Percentiles rank a stretch among this genome's conserved stretches.
phyloP scores from a whole-genome alignment of 2,329 filamentous ascomycete species.

The Sordariomycetes sp. region DNA sequence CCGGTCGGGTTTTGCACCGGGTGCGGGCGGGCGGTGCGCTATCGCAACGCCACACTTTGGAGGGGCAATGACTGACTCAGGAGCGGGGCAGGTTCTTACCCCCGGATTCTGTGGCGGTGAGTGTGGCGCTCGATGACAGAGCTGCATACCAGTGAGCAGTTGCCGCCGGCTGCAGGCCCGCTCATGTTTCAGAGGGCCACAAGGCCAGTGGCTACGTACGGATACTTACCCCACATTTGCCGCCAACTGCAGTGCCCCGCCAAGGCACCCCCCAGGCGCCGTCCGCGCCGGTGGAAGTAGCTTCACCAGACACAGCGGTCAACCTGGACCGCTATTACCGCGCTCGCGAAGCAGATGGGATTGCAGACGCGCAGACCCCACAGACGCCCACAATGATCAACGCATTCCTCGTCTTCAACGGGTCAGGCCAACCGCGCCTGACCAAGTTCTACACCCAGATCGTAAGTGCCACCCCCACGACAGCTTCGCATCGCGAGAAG shows the following conservation, averaged over 20 bases:
- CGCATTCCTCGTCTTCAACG: slow-evolving; percentile 97
- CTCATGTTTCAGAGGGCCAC: too few relatives aligned
- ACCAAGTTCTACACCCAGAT: slow-evolving; percentile 99
- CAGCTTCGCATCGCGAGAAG: slow-evolving; percentile 1
- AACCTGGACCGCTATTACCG: neutral
- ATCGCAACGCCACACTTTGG: slow-evolving; percentile 2
- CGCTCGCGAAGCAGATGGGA: neutral
- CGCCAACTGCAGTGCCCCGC: neutral
- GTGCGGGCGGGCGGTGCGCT: neutral
- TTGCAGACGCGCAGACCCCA: neutral
- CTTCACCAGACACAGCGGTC: neutral
- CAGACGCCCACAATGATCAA: slow-evolving; percentile 67
- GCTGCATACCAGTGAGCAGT: too few relatives aligned
- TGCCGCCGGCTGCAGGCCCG: too few relatives aligned
- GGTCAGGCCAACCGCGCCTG: slow-evolving; percentile 87
- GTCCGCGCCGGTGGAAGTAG: neutral
- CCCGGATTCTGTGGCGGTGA: neutral
- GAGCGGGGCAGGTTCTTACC: neutral
- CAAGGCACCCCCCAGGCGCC: neutral
- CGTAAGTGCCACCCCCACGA: slow-evolving; percentile 27
- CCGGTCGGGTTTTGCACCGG: neutral
- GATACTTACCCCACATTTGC: neutral
- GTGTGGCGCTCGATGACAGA: neutral
- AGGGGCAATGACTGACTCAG: neutral
- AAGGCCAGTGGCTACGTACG: too few relatives aligned